Evolutionary conservation across 106 monocot species (phyloP).

Genomic region (Posidonia australis): DNA sequence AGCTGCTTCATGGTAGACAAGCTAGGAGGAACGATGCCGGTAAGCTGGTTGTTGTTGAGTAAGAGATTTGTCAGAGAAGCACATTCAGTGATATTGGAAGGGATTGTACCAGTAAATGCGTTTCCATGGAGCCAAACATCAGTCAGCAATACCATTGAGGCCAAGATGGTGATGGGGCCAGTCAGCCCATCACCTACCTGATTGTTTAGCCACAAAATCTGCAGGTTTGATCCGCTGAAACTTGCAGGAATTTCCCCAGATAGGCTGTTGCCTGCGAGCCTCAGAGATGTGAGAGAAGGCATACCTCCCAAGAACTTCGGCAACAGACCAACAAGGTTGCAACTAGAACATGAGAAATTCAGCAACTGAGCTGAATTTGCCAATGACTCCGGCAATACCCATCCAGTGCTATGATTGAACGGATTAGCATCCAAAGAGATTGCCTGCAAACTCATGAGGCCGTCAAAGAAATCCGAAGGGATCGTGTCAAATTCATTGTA

Average conservation of each 20-base stretch:
- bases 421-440: slow-evolving; percentile 48
- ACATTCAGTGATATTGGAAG: slow-evolving; percentile 25
- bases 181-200: slow-evolving; percentile 31
- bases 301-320: slow-evolving; percentile 52
- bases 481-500: slow-evolving; percentile 54
- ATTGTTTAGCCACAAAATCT: slow-evolving; percentile 57
- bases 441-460: slow-evolving; percentile 35
- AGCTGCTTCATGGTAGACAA: slow-evolving; percentile 1
- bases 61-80: slow-evolving; percentile 17
- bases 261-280: slow-evolving; percentile 48
- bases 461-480: slow-evolving; percentile 62
- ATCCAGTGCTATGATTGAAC: slow-evolving; percentile 48
- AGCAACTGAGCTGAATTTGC: slow-evolving; percentile 27
- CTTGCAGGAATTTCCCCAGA: slow-evolving; percentile 35
- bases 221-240: slow-evolving; percentile 23
- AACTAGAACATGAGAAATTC: slow-evolving; percentile 29
- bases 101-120: slow-evolving; percentile 45
- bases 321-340: slow-evolving; percentile 43
- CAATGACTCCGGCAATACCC: slow-evolving; percentile 35
- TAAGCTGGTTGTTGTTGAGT: slow-evolving; percentile 34
- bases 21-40: slow-evolving; percentile 1
- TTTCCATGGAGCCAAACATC: slow-evolving; percentile 67
- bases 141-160: slow-evolving; percentile 28
- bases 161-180: slow-evolving; percentile 42
- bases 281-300: slow-evolving; percentile 23